Evolutionary conservation across 2,329 filamentous ascomycete species (phyloP).

Genomic region (Xylaria polymorpha): DNA sequence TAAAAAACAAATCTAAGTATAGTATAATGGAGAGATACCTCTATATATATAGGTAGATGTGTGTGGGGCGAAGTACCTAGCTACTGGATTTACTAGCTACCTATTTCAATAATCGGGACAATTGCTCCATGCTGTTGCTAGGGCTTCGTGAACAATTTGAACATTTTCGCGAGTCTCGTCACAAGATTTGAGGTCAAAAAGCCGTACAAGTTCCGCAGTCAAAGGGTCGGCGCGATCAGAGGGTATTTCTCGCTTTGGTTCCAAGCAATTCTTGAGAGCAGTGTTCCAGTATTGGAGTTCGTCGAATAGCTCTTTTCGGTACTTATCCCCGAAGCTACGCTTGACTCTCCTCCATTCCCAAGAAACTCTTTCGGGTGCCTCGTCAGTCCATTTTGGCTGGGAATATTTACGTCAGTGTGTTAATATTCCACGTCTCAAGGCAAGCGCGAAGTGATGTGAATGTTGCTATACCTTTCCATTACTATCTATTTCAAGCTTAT

Average conservation of each 20-base stretch:
- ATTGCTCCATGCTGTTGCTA: conserved; percentile 18
- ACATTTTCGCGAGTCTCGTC: conserved; percentile 16
- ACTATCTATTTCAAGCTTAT: conserved; percentile 22
- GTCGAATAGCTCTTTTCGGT: conserved; percentile 18
- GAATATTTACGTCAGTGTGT: not conserved
- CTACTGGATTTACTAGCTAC: no score
- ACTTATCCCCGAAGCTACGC: conserved; percentile 23
- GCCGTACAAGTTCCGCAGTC: not conserved
- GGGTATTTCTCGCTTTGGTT: conserved; percentile 20
- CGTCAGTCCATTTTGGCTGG: conserved; percentile 29
- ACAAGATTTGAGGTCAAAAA: conserved; percentile 12
- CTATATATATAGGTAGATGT: no score
- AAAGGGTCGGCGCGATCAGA: conserved; percentile 18
- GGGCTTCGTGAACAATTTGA: conserved; percentile 16
- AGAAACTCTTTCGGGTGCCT: not conserved
- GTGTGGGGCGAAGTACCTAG: no score
- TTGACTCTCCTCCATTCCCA: conserved; percentile 32
- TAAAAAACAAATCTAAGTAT: no score
- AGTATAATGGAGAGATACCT: no score
- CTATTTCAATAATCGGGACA: conserved; percentile 6
- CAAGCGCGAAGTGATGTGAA: no score
- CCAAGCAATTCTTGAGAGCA: conserved; percentile 18
- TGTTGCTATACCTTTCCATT: conserved; percentile 18
- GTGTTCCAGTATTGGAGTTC: conserved; percentile 31
- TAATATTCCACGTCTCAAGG: not conserved